Base-by-base conservation (phyloP, 805 yeast species). In the Barnettozyma siamensis region DNA sequence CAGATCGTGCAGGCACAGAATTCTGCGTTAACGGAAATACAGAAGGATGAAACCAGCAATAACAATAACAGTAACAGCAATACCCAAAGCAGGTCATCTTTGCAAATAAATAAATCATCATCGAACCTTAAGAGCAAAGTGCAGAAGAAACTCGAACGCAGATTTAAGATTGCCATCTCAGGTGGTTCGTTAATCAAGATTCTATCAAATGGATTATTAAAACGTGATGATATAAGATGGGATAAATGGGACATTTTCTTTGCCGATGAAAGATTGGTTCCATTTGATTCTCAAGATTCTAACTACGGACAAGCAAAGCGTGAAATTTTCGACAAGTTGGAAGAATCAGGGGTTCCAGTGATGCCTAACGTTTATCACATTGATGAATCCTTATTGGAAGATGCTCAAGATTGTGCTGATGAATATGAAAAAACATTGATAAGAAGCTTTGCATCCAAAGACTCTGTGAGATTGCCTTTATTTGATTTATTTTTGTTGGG, bases 191-290 rank as follows among this genome's bases (percentile, higher is more conserved):
- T 93, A 46, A 80, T 93, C 43, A 80, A 82, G 46, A 95, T 91
- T 32, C 70, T 93, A 38, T 77, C 85, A 41, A 89, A 91, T 62
- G 99, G 98, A 11, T 69, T 93, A 46, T 63, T 91, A 43, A 72
- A 76, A 31, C 72, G 95, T 54, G 75, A 73, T 35, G 88, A 81
- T 50, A 80, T 93, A 19, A 82, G 80, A 51, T 91, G 97, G 97
- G 81, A 78, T 35, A 82, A 80, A 58, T 91, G 98, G 98, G 97
- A 91, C 62, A 77, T 91, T 37, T 91, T 88, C 63, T 89, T 91
- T 66, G 96, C 96, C 6, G 98, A 91, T 64, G 98, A 91, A 67
- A 77, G 98, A 62, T 70, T 91, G 48, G 98, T 91, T 31, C 93
- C 96, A 33, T 86, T 88, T 50, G 83, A 76, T 38, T 78, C 85